Conservation (phyloP, 495 filamentous ascomycete species). For the Annulohypoxylon maeteangense region DNA sequence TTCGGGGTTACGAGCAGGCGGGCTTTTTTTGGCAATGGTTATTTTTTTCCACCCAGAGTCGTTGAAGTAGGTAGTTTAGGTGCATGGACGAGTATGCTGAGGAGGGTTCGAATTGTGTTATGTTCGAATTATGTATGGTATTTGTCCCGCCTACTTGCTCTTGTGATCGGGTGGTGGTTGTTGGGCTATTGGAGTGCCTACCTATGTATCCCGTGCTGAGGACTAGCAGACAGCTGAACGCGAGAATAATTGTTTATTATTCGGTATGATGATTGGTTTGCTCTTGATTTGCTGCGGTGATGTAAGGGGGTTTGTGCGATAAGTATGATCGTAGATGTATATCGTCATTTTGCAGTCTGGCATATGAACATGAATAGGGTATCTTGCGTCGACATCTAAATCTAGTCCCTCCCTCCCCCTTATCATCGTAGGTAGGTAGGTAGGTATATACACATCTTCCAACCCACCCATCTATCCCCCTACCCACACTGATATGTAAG, state of each 20-base stretch:
- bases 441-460: neutral
- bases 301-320: neutral
- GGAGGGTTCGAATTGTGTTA: neutral
- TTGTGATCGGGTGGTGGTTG: neutral
- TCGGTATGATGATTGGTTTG: neutral
- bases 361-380: neutral
- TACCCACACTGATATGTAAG: neutral
- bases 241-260: constrained; percentile 27
- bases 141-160: neutral
- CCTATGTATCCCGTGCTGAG: neutral
- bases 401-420: neutral
- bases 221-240: neutral
- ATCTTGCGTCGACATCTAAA: neutral
- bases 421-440: neutral
- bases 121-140: no score
- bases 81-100: neutral
- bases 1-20: neutral
- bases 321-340: neutral
- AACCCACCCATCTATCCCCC: neutral
- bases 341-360: neutral
- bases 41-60: no score
- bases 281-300: neutral
- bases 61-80: neutral
- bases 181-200: neutral
- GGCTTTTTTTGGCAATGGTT: neutral